Evolutionary conservation across 805 yeast species (phyloP).

Genomic region (Metschnikowia orientalis): DNA sequence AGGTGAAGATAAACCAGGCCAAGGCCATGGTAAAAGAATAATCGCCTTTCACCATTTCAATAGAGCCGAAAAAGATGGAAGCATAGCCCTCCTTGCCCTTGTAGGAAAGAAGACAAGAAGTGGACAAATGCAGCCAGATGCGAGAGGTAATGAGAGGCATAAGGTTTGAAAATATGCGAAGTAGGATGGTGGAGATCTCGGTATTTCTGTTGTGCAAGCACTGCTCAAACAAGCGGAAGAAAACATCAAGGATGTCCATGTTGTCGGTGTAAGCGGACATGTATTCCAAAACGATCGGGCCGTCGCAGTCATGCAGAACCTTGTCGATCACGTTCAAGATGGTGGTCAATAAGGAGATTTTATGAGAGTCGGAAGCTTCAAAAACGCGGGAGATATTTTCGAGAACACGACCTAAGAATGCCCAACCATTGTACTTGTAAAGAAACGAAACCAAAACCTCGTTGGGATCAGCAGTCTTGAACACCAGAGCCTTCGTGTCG

Average conservation of each 20-base stretch:
- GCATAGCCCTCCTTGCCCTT: slow-evolving; percentile 62
- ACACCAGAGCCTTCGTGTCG: slow-evolving; percentile 67
- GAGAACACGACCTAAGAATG: slow-evolving; percentile 71
- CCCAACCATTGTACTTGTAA: slow-evolving; percentile 81
- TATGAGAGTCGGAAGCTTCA: slow-evolving; percentile 34
- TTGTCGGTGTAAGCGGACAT: slow-evolving; percentile 48
- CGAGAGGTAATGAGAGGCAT: slow-evolving; percentile 52
- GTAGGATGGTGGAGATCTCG: slow-evolving; percentile 39
- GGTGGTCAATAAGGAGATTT: slow-evolving; percentile 30
- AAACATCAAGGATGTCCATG: slow-evolving; percentile 56
- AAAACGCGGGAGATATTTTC: slow-evolving; percentile 53
- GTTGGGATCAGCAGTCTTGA: slow-evolving; percentile 43
- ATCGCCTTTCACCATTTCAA: slow-evolving; percentile 66
- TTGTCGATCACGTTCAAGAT: slow-evolving; percentile 49
- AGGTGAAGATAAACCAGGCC: slow-evolving; percentile 48
- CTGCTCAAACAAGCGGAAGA: slow-evolving; percentile 65
- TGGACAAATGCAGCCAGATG: slow-evolving; percentile 75
- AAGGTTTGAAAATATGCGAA: slow-evolving; percentile 48
- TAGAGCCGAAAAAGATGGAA: slow-evolving; percentile 58
- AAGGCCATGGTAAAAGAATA: slow-evolving; percentile 61
- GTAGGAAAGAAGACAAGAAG: slow-evolving; percentile 60
- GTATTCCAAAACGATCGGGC: slow-evolving; percentile 28
- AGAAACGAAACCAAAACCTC: slow-evolving; percentile 58
- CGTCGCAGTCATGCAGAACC: slow-evolving; percentile 35
- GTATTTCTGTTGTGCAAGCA: slow-evolving; percentile 55